Evolutionary conservation across 2,329 filamentous ascomycete genomes (phyloP).

Genomic region (Neonectria neomacrospora): DNA sequence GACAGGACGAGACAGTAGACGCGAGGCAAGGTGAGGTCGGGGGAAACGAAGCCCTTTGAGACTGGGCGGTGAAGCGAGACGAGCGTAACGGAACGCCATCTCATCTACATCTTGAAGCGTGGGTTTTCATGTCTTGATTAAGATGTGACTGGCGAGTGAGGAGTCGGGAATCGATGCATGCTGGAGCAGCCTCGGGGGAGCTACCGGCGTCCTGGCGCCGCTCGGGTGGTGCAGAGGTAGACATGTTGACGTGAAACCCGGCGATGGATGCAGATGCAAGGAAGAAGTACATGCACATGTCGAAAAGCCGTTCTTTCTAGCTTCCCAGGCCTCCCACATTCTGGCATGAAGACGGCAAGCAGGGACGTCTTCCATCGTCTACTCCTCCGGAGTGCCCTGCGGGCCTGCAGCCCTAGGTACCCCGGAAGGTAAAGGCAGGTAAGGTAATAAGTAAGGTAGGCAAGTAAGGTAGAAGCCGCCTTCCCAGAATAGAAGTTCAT

Average conservation of each 20-base stretch:
- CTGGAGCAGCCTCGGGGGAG: not conserved
- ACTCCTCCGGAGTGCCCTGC: not conserved
- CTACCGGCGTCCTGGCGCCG: not conserved
- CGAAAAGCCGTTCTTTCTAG: not conserved
- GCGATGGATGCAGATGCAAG: not conserved
- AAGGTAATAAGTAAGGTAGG: not conserved
- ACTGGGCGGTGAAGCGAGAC: constrained; percentile 7
- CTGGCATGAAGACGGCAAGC: not conserved
- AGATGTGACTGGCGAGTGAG: not conserved
- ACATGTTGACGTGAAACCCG: not conserved
- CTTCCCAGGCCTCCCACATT: not conserved
- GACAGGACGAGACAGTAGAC: not conserved
- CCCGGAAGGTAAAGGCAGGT: not conserved
- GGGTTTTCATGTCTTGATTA: not conserved
- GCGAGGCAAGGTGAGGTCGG: not conserved
- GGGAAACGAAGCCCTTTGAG: constrained; percentile 10
- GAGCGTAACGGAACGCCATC: constrained; percentile 1
- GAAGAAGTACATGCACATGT: not conserved
- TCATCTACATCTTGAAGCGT: constrained; percentile 4
- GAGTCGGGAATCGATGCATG: constrained; percentile 9
- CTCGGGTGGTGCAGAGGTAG: not conserved
- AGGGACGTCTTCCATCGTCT: not conserved
- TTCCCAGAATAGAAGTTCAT: constrained; percentile 15
- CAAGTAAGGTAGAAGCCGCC: constrained; percentile 2
- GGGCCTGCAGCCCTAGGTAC: constrained; percentile 4